phyloP scores from a whole-genome alignment of 768 basidiomycete species.

The Russula sp. region DNA sequence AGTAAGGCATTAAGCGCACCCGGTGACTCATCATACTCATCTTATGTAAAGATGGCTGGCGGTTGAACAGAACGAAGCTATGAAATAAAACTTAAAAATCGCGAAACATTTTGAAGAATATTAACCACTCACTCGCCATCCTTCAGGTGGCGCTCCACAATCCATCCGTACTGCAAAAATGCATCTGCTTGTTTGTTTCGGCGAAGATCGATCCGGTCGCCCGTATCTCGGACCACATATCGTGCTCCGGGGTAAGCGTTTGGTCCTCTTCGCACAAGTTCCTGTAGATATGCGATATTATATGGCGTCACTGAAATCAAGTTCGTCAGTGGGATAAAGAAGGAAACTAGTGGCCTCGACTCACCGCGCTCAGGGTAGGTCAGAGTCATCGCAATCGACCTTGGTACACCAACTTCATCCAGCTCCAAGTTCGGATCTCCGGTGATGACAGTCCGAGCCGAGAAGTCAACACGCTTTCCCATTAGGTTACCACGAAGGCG shows the following conservation, averaged over 20 bases:
- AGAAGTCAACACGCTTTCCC: slow-evolving; percentile 99
- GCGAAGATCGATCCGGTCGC: slow-evolving; percentile 93
- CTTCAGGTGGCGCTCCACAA: slow-evolving; percentile 95
- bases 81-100: slow-evolving; percentile 10
- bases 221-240: slow-evolving; percentile 95
- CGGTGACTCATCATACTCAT: slow-evolving; percentile 99
- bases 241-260: slow-evolving; percentile 93
- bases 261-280: slow-evolving; percentile 92
- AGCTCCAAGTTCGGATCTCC: slow-evolving; percentile 96
- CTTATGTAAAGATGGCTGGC: slow-evolving; percentile 97
- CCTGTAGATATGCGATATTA: slow-evolving; percentile 92
- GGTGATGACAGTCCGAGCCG: slow-evolving; percentile 97
- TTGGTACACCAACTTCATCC: slow-evolving; percentile 96
- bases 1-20: slow-evolving; percentile 96
- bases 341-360: slow-evolving; percentile 28
- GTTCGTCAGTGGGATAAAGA: slow-evolving; percentile 20
- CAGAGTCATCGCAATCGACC: slow-evolving; percentile 93
- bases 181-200: slow-evolving; percentile 96
- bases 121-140: slow-evolving; percentile 88
- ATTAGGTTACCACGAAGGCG: slow-evolving; percentile 96
- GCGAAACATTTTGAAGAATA: neutral
- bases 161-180: slow-evolving; percentile 96
- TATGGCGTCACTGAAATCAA: slow-evolving; percentile 80
- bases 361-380: slow-evolving; percentile 95
- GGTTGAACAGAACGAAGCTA: slow-evolving; percentile 93